A percentile compares a stretch with the other conserved stretches of the same genome.
Conservation (phyloP, 345 rosid species). For the Lepidium didymum region DNA sequence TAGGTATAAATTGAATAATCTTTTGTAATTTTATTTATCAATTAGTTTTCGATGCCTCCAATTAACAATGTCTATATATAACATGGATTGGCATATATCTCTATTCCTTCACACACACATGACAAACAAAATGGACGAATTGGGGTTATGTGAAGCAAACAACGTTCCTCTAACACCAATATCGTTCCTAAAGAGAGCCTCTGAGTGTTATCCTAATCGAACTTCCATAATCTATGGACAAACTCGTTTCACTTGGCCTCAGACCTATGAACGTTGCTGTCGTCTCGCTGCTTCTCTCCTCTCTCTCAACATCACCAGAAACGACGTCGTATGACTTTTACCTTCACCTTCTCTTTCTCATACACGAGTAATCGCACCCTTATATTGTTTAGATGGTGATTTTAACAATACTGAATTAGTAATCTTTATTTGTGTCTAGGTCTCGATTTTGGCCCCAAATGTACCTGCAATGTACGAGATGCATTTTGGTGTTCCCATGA, state of each 20-base stretch:
- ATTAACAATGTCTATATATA: constrained; percentile 2
- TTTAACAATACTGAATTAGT: background rate
- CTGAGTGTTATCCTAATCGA: constrained; percentile 44
- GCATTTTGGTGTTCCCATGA: constrained; percentile 92
- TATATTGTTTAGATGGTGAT: background rate
- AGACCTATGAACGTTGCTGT: constrained; percentile 57
- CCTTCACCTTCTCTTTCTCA: background rate
- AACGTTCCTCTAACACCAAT: constrained; percentile 54
- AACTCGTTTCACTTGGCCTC: constrained; percentile 49
- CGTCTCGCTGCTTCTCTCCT: constrained; percentile 60
- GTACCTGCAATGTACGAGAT: constrained; percentile 79
- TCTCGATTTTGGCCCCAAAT: constrained; percentile 76
- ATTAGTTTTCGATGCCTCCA: background rate
- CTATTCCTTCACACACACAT: background rate
- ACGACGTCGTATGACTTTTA: constrained; percentile 43
- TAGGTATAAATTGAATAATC: too few relatives aligned
- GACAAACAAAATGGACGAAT: constrained; percentile 43
- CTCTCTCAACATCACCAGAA: constrained; percentile 45
- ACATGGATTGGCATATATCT: background rate
- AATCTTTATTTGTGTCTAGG: constrained; percentile 27
- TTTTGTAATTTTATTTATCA: background rate
- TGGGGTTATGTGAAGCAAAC: constrained; percentile 49
- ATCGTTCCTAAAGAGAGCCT: constrained; percentile 63
- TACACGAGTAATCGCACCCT: too few relatives aligned
- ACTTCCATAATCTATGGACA: constrained; percentile 48